Conservation (phyloP, 208 protist species). For the Leishmania martiniquensis region DNA sequence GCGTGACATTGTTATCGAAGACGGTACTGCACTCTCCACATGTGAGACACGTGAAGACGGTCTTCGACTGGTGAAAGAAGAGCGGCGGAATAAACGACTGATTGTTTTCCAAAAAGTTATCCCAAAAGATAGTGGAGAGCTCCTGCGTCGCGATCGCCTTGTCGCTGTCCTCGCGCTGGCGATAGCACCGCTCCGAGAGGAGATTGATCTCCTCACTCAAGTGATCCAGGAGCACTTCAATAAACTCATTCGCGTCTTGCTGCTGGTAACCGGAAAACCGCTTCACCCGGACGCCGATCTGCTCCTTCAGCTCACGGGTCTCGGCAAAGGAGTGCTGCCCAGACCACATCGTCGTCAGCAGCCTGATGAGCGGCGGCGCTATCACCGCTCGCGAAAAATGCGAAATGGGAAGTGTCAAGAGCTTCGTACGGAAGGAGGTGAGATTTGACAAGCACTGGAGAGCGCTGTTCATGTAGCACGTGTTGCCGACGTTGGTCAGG, state of each 20-base stretch:
- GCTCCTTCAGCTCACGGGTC: slow-evolving; percentile 59
- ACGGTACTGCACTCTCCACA: slow-evolving; percentile 64
- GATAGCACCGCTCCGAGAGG: slow-evolving; percentile 75
- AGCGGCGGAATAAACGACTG: slow-evolving; percentile 67
- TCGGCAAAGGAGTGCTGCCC: slow-evolving; percentile 45
- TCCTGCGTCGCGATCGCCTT: slow-evolving; percentile 57
- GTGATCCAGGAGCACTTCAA: slow-evolving; percentile 90
- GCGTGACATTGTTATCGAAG: slow-evolving; percentile 81
- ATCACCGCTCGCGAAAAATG: slow-evolving; percentile 55
- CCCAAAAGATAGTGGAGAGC: slow-evolving; percentile 87
- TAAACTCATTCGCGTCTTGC: slow-evolving; percentile 89
- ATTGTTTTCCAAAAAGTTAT: slow-evolving; percentile 87
- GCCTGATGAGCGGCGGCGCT: slow-evolving; percentile 42
- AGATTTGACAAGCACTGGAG: slow-evolving; percentile 91
- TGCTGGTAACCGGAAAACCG: slow-evolving; percentile 83
- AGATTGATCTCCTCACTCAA: slow-evolving; percentile 93
- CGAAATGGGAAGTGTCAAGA: slow-evolving; percentile 70
- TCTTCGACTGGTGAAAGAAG: slow-evolving; percentile 87
- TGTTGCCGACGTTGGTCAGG: slow-evolving; percentile 91
- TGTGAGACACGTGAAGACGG: slow-evolving; percentile 62
- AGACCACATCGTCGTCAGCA: slow-evolving; percentile 70
- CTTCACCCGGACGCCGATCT: slow-evolving; percentile 46
- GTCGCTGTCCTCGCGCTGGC: slow-evolving; percentile 81
- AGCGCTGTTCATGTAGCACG: slow-evolving; percentile 94
- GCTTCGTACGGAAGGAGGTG: slow-evolving; percentile 59